Base-by-base conservation (phyloP, 306 rosid species). In the Trichosanthes cucumerina region DNA sequence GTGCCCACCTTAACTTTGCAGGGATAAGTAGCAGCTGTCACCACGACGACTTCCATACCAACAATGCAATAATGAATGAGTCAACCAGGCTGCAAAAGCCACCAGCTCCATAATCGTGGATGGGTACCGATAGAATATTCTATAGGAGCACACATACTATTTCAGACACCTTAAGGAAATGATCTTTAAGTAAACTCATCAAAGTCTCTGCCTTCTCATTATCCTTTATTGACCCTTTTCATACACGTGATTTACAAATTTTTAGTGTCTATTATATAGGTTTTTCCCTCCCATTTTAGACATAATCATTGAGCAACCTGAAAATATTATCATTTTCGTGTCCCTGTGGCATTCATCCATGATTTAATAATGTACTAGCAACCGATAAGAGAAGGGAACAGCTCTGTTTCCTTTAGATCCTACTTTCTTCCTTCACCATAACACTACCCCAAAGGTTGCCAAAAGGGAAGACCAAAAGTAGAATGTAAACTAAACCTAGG, bases 11-110 rank as follows among this genome's bases (percentile, higher is more conserved):
- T 87, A 86, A 87, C 87, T 88, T 88, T 85, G 87, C 94, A 92
- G 98, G 98, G 97, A 94, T 94, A 94, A 94, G 96, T 93, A 92
- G 95, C 92, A 92, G 97, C 91, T 86, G 34, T 92, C 96, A 87
- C 89, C 89, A 90, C 85, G 90, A 86, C 74, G 89, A 84, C 77
- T 85, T 89, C 88, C 86, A 87, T 79, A 84, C 85, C 90, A 89
- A 92, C 86, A 86, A 85, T 87, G 79, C 62, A 85, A 86, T 83
- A 90, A 82, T 86, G 90, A 46, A 80, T 85, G 93, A 90, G 98
- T 94, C 98, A 91, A 94, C 97, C 98, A 85, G 97, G 85, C 98
- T 88, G 93, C 97, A 72, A 80, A 76, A 81, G 81, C 78, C 83
- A 90, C 97, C 98, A 91, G 97, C 96, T 93, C 97, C 90, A 83